Conservation (phyloP, 2,329 filamentous ascomycete species). For the Apiospora malaysiana region DNA sequence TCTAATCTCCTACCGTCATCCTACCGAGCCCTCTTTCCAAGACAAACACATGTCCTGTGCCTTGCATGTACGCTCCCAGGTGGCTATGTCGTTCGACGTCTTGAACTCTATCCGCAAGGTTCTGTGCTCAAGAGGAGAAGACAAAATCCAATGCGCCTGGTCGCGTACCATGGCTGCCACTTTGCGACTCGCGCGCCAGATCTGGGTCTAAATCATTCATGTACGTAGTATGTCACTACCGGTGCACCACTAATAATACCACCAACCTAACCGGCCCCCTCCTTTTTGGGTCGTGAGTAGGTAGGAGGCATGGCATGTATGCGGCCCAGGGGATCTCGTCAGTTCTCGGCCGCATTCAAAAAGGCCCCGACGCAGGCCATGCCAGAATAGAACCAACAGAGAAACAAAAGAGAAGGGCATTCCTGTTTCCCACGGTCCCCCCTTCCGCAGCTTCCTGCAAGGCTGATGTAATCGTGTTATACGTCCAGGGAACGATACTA, state of each 20-base stretch:
- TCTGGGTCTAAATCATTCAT: not conserved
- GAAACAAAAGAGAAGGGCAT: not conserved
- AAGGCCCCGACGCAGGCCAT: slow-evolving; percentile 10
- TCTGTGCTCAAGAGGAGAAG: not conserved
- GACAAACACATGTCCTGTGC: slow-evolving; percentile 18
- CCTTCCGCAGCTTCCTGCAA: not conserved
- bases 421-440: not conserved
- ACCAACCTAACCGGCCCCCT: not conserved
- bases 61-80: slow-evolving; percentile 13
- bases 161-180: slow-evolving; percentile 1
- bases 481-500: not conserved
- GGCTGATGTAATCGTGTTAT: not conserved
- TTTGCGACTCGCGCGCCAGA: not conserved
- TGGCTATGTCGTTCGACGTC: not conserved
- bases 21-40: not conserved
- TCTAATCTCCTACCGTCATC: not conserved
- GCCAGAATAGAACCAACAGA: not conserved
- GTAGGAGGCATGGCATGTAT: not conserved
- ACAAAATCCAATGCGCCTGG: not conserved
- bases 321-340: not conserved
- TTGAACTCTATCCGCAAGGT: not conserved
- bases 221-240: not conserved
- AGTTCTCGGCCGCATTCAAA: slow-evolving; percentile 2
- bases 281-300: not conserved
- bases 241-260: not conserved